A percentile compares a stretch with the other conserved stretches of the same genome.
These are phyloP conservation scores for Trematosphaeria pertusa DNA, from an alignment of 2,329 filamentous ascomycete species.

Conservation along the genomic window DNA sequence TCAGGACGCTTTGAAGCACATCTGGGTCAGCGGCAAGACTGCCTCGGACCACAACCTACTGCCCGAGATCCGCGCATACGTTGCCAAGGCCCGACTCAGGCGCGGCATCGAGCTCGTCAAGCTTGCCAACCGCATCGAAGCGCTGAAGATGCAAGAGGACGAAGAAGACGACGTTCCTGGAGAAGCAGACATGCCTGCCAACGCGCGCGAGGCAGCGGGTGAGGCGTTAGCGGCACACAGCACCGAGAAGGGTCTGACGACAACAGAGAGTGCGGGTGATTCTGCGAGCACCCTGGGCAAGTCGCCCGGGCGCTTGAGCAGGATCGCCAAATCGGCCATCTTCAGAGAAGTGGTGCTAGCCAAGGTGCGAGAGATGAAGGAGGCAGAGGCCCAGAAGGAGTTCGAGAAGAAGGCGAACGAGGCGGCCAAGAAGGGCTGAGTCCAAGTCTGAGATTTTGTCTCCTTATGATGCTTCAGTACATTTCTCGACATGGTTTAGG, in stretches of 20 bases:
- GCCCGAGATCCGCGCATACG: conserved; percentile 94
- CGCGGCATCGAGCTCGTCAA: conserved; percentile 96
- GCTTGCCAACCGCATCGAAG: conserved; percentile 92
- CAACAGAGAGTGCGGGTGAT: conserved; percentile 29
- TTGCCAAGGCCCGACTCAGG: conserved; percentile 87
- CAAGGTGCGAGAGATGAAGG: conserved; percentile 92
- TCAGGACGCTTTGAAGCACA: conserved; percentile 78
- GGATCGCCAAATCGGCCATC: conserved; percentile 72
- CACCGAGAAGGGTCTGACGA: conserved; percentile 36
- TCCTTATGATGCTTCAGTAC: conserved; percentile 1
- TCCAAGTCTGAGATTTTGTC: not conserved
- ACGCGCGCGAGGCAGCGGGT: conserved; percentile 64
- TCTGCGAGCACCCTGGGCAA: conserved; percentile 41
- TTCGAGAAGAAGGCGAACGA: conserved; percentile 64
- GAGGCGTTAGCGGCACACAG: conserved; percentile 48
- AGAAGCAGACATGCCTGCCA: conserved; percentile 66
- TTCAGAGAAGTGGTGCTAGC: conserved; percentile 94
- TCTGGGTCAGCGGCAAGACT: conserved; percentile 89
- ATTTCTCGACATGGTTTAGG: not conserved
- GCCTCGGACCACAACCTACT: conserved; percentile 96
- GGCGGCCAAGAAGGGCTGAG: conserved; percentile 31
- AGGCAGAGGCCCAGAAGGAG: conserved; percentile 77
- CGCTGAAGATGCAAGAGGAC: conserved; percentile 91
- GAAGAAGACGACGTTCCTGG: conserved; percentile 74
- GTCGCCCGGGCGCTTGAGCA: conserved; percentile 59